Base-by-base conservation (phyloP, 2,329 filamentous ascomycete genomes). In the Colletotrichum paranaense region DNA sequence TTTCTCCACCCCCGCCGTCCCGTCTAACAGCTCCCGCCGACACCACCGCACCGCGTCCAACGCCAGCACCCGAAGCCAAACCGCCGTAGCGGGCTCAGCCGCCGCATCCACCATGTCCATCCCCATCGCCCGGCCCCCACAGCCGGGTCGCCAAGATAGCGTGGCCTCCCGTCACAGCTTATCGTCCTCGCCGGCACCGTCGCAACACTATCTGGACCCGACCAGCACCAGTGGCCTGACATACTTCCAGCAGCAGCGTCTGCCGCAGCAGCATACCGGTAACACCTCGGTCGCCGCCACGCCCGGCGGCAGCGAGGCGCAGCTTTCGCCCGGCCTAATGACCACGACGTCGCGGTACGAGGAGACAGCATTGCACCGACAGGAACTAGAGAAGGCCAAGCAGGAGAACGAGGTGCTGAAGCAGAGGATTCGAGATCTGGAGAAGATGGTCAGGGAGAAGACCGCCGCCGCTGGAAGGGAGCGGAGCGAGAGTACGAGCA, bases 341-440 rank as follows among this genome's bases (percentile, higher is more conserved):
- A 86, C 88, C 2, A 89, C 86, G 2, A 92, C 90, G 0, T 80
- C 85, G 12, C 86, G 91, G 14, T 92, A 91, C 78, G 91, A 92
- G 76, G 91, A 93, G 80, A 89, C 89, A 1, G 88, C 87, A 0
- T 88, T 87, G 72, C 90, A 90, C 76, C 85, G 90, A 5, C 84
- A 86, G 49, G 91, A 93, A 78, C 83, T 93, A 0, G 91, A 93
- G 28, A 82, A 77, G 5, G 88, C 89, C 52, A 92, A 91, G 82
- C 85, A 86, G 59, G 91, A 93, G 81, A 93, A 93, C 73, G 91
- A 93, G 65, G 79, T 81, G 0, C 81, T 93, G 58, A 91, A 91
- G 83, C 84, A 87, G 67, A 86, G 89, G 16, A 88, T 93, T 71
- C 86, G 90, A 58, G 91, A 93, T 56, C 81, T 93, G 12, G 91